A percentile compares a stretch with the other conserved stretches of the same genome.
These are phyloP conservation scores for Aspergillus mulundensis DNA, from an alignment of 495 filamentous ascomycete species.

Conservation along the genomic window DNA sequence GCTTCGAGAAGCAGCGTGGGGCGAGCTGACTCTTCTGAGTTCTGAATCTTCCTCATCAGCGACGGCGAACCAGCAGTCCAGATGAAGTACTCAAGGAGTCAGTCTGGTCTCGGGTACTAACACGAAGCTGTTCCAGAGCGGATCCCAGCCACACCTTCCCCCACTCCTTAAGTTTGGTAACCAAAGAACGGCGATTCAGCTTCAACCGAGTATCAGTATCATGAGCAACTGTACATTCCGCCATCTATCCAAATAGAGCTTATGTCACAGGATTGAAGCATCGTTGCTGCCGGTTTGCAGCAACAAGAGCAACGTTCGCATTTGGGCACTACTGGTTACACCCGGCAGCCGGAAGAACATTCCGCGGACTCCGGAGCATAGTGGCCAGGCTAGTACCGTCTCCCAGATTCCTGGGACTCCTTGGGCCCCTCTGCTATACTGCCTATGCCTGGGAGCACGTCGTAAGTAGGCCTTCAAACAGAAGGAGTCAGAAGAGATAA, in stretches of 20 bases:
- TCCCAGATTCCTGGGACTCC: conserved; percentile 23
- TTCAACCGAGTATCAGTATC: no score
- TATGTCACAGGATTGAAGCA: not conserved
- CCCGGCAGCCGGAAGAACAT: conserved; percentile 16
- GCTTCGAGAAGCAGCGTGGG: not conserved
- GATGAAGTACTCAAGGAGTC: not conserved
- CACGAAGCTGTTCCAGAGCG: conserved; percentile 17
- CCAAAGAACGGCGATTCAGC: not conserved
- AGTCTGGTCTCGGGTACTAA: conserved; percentile 24
- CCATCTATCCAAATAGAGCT: no score
- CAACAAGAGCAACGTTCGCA: not conserved
- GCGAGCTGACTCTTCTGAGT: not conserved
- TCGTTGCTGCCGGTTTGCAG: not conserved
- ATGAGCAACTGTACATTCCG: no score
- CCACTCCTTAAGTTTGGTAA: conserved; percentile 7
- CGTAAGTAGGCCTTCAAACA: not conserved
- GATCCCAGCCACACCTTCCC: conserved; percentile 12
- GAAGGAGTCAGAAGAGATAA: not conserved
- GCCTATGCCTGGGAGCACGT: not conserved
- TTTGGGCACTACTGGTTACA: conserved; percentile 4
- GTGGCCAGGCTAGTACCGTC: conserved; percentile 17
- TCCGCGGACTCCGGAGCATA: conserved; percentile 21
- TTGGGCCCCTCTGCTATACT: conserved; percentile 3
- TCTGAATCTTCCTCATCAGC: not conserved
- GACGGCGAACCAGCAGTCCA: not conserved